A percentile compares a stretch with the other conserved stretches of the same genome.
phyloP scores from a whole-genome alignment of 164 flowering plant genomes.

The Nymphaea thermarum region DNA sequence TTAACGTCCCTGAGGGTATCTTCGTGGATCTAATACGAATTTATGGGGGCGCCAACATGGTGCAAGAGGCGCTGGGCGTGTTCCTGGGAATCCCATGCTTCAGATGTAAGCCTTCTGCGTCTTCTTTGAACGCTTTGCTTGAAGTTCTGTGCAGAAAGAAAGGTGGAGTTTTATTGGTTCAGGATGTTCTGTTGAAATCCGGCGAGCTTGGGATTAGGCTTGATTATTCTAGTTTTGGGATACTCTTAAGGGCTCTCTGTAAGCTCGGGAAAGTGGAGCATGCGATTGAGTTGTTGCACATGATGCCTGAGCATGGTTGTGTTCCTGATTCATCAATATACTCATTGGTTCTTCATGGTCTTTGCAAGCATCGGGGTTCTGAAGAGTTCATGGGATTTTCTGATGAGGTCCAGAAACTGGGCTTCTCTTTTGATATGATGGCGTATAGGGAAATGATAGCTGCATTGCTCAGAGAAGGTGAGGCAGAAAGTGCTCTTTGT shows the following conservation, averaged over 20 bases:
- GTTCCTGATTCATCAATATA: constrained; percentile 29
- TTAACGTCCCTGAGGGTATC: constrained; percentile 47
- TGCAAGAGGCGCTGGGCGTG: constrained; percentile 41
- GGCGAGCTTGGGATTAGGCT: constrained; percentile 40
- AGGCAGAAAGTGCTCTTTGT: constrained; percentile 33
- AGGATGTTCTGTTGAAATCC: constrained; percentile 33
- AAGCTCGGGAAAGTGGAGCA: constrained; percentile 27
- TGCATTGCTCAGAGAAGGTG: constrained; percentile 36
- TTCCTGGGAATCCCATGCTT: constrained; percentile 50
- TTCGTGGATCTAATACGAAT: constrained; percentile 34
- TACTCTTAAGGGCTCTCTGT: constrained; percentile 51
- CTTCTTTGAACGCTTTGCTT: constrained; percentile 47
- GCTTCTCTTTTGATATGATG: constrained; percentile 29
- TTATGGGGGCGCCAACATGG: constrained; percentile 22
- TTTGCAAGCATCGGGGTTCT: constrained; percentile 25
- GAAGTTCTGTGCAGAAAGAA: constrained; percentile 25
- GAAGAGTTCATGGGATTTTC: constrained; percentile 31
- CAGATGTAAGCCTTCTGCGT: constrained; percentile 58
- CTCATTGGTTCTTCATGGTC: constrained; percentile 30
- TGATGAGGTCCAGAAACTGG: constrained; percentile 30
- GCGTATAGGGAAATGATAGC: constrained; percentile 44
- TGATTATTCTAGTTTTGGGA: constrained; percentile 42
- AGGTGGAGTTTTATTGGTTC: constrained; percentile 32
- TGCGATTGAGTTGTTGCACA: constrained; percentile 44
- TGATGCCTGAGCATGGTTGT: constrained; percentile 35